Evolutionary conservation across 2,329 filamentous ascomycete species (phyloP).

Genomic region (Aphanoascus verrucosus): DNA sequence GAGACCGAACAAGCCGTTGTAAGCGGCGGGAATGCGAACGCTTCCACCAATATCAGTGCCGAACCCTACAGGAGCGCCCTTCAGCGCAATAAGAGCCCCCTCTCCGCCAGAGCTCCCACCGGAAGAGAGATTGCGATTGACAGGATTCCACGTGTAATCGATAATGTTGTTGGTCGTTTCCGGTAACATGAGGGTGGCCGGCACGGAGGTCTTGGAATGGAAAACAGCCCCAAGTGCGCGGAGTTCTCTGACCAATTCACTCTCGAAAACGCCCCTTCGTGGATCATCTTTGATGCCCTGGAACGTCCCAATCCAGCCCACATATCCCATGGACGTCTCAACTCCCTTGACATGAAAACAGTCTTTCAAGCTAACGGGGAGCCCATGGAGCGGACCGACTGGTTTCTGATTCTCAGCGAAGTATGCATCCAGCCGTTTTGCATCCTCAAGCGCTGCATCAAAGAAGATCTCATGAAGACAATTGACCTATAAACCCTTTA

Average conservation of each 20-base stretch:
- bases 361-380: constrained; percentile 25
- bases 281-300: constrained; percentile 45
- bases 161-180: constrained; percentile 54
- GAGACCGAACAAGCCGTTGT: constrained; percentile 48
- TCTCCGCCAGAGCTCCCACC: constrained; percentile 52
- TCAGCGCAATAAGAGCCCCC: constrained; percentile 45
- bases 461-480: constrained; percentile 20
- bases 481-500: background rate
- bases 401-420: constrained; percentile 29
- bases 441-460: constrained; percentile 20
- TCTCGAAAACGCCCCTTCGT: constrained; percentile 43
- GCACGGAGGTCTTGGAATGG: constrained; percentile 47
- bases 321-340: constrained; percentile 16
- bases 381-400: constrained; percentile 25
- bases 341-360: constrained; percentile 16
- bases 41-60: constrained; percentile 47
- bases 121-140: constrained; percentile 43
- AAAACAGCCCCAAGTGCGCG: constrained; percentile 44
- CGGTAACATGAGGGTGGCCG: constrained; percentile 47
- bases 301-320: constrained; percentile 43
- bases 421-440: constrained; percentile 26
- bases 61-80: constrained; percentile 46
- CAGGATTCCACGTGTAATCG: constrained; percentile 48
- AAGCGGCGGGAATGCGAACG: constrained; percentile 49
- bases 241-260: constrained; percentile 48